Evolutionary conservation across 805 yeast species (phyloP), one percentile per base, ranked within the genome.

Genomic region (Candida odintsovae): DNA sequence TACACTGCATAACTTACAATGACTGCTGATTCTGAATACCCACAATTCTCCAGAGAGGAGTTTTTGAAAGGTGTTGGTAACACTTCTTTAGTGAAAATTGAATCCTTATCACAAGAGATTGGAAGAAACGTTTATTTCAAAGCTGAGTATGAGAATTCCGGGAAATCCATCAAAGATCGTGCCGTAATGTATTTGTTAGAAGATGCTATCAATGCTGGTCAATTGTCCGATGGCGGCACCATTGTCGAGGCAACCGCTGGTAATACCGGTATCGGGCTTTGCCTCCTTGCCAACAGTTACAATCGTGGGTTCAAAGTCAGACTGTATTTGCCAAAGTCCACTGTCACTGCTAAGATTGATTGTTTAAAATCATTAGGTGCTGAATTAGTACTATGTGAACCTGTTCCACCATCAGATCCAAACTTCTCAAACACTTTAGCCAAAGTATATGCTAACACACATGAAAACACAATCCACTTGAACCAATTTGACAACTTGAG

Each of bases 171-270:
- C 35, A 86, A 86, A 55, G 95, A 86, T 57, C 67, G 95, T 36
- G 88, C 87, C 23, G 94, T 94, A 0, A 64, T 80, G 16, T 82
- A 88, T 1, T 77, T 86, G 36, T 77, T 86, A 11, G 67, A 78
- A 43, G 76, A 74, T 29, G 83, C 82, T 44, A 86, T 86, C 54
- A 44, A 50, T 6, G 51, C 59, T 36, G 86, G 86, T 1, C 56
- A 65, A 3, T 61, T 86, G 20, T 63, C 64, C 4, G 86, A 87
- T 0, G 85, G 82, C 1, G 90, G 86, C 50, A 68, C 79, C 15
- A 77, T 86, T 1, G 83, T 75, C 57, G 95, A 86, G 64, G 95
- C 95, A 10, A 87, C 95, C 1, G 80, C 88, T 4, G 95, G 95
- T 0, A 86, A 94, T 4, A 86, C 95, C 0, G 95, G 95, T 3